These are phyloP conservation scores for Penicillium sp. DNA, from an alignment of 2,329 filamentous ascomycete species.

Conservation along the genomic window DNA sequence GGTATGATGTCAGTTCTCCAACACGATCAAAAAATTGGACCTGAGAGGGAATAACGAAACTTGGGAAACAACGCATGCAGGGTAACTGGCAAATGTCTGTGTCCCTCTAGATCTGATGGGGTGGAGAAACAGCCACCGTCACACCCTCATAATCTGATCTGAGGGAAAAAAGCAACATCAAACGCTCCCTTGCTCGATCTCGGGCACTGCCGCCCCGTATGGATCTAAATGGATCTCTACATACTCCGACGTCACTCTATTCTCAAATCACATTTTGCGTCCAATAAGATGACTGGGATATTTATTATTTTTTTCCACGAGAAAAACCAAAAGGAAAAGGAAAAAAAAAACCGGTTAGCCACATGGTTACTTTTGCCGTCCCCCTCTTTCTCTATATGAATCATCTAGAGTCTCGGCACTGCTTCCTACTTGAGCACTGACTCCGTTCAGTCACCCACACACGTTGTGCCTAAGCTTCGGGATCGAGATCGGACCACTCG, in stretches of 20 bases:
- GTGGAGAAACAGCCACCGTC: slow-evolving; percentile 12
- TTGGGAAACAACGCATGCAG: background rate
- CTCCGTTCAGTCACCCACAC: background rate
- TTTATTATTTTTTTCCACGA: background rate
- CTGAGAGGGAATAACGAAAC: background rate
- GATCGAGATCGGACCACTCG: slow-evolving; percentile 25
- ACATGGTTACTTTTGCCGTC: background rate
- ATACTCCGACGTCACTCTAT: slow-evolving; percentile 7
- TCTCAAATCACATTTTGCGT: background rate
- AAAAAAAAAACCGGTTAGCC: background rate
- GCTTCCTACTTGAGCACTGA: slow-evolving; percentile 17
- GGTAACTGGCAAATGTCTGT: slow-evolving; percentile 1
- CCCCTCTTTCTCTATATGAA: background rate
- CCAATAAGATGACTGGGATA: background rate
- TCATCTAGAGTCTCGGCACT: slow-evolving; percentile 10
- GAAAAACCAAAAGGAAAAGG: background rate
- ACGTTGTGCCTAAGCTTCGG: slow-evolving; percentile 17
- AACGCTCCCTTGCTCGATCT: slow-evolving; percentile 8
- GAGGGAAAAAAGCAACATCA: background rate
- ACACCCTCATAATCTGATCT: slow-evolving; percentile 8
- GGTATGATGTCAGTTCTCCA: slow-evolving; percentile 13
- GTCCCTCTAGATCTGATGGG: slow-evolving; percentile 10
- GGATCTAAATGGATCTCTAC: background rate
- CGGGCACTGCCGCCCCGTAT: slow-evolving; percentile 6
- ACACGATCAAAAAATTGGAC: background rate